These are phyloP conservation scores for Hexamita inflata DNA, from an alignment of 208 protist species.

Conservation along the genomic window DNA sequence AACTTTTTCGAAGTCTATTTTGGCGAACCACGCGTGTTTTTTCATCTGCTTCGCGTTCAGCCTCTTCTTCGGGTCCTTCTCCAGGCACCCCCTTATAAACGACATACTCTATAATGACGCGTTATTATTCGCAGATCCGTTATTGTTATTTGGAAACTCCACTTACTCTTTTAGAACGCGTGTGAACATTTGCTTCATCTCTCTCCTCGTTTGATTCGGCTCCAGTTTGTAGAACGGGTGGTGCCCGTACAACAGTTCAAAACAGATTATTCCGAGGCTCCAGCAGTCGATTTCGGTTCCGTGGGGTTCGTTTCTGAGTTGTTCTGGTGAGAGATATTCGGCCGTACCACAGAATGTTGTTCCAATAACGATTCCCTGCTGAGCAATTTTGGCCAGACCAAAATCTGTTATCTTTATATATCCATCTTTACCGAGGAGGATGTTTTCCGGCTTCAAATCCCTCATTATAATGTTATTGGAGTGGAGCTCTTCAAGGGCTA, in stretches of 20 bases:
- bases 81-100: not conserved
- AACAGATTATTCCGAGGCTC: constrained; percentile 46
- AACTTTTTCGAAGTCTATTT: constrained; percentile 28
- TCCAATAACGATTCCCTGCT: not conserved
- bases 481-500: constrained; percentile 49
- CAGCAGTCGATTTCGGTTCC: constrained; percentile 49
- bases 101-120: too few relatives aligned
- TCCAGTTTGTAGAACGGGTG: constrained; percentile 44
- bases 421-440: constrained; percentile 52
- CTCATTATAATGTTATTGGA: constrained; percentile 44
- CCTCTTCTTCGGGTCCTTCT: constrained; percentile 13
- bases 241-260: constrained; percentile 43
- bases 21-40: constrained; percentile 27
- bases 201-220: not conserved
- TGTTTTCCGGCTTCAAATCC: constrained; percentile 56
- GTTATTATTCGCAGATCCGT: too few relatives aligned
- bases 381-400: constrained; percentile 63
- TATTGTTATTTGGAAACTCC: too few relatives aligned
- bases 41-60: constrained; percentile 14
- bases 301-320: constrained; percentile 42
- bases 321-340: constrained; percentile 53
- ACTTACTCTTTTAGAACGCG: not conserved
- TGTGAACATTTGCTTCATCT: not conserved
- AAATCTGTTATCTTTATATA: constrained; percentile 73
- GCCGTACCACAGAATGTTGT: constrained; percentile 50